Evolutionary conservation across 2,329 filamentous ascomycete genomes (phyloP).

Genomic region (Microdochium trichocladiopsis): DNA sequence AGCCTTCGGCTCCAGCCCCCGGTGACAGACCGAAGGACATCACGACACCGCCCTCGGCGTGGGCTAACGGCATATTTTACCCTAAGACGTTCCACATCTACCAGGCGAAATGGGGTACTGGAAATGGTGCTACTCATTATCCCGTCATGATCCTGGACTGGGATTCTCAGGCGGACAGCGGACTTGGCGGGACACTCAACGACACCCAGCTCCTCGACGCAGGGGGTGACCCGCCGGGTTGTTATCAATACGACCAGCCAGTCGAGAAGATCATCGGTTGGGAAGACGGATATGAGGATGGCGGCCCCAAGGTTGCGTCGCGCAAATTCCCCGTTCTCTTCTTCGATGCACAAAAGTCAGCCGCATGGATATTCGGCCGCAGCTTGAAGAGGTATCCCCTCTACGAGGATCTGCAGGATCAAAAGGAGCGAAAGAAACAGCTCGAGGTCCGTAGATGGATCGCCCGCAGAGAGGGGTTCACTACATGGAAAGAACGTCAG

Average conservation of each 20-base stretch:
- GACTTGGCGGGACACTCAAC: conserved; percentile 17
- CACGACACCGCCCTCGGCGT: not conserved
- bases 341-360: conserved; percentile 20
- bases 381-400: conserved; percentile 8
- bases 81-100: conserved; percentile 26
- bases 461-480: conserved; percentile 14
- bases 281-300: conserved; percentile 26
- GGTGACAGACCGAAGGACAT: not conserved
- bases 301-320: conserved; percentile 19
- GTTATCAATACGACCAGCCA: conserved; percentile 21
- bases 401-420: conserved; percentile 1
- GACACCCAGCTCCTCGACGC: conserved; percentile 20
- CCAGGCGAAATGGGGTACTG: conserved; percentile 17
- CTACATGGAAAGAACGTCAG: conserved; percentile 14
- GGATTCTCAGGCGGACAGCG: conserved; percentile 19
- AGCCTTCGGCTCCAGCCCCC: not conserved
- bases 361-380: conserved; percentile 13
- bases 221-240: conserved; percentile 16
- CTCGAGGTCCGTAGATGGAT: conserved; percentile 16
- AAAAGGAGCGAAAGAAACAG: not conserved
- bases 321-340: conserved; percentile 32
- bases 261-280: conserved; percentile 23
- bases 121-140: conserved; percentile 16
- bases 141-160: conserved; percentile 29
- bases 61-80: conserved; percentile 9